phyloP scores from a whole-genome alignment of 1,284 basidiomycete species.

The Cryptococcus maquisensis region DNA sequence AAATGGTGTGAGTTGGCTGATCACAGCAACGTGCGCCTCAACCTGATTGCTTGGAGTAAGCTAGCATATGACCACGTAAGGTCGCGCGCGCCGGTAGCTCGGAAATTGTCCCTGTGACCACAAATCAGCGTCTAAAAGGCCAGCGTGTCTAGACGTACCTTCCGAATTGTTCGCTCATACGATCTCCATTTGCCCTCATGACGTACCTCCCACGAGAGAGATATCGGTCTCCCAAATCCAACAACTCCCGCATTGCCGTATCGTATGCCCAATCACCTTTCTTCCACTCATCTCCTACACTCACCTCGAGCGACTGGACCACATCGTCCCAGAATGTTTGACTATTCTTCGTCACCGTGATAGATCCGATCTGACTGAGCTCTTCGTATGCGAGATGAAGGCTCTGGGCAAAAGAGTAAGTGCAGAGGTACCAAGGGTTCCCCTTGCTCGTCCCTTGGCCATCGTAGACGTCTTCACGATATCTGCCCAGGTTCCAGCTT shows the following conservation, averaged over 20 bases:
- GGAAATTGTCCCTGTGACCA: conserved; percentile 21
- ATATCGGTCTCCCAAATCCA: conserved; percentile 41
- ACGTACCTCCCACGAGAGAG: conserved; percentile 31
- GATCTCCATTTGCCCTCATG: conserved; percentile 24
- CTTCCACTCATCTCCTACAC: conserved; percentile 1
- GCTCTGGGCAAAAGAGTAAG: conserved; percentile 47
- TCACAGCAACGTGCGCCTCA: conserved; percentile 5
- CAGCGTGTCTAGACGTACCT: conserved; percentile 24
- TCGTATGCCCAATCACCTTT: conserved; percentile 13
- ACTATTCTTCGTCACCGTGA: conserved; percentile 25
- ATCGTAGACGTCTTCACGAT: conserved; percentile 51
- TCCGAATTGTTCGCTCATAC: conserved; percentile 50
- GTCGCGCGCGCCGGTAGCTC: conserved; percentile 42
- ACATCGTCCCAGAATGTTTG: conserved; percentile 43
- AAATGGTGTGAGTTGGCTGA: not conserved
- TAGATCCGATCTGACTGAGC: conserved; percentile 18
- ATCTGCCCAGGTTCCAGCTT: conserved; percentile 50
- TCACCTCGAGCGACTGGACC: conserved; percentile 2
- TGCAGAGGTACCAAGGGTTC: conserved; percentile 52
- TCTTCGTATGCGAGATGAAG: conserved; percentile 36
- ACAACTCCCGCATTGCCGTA: conserved; percentile 24
- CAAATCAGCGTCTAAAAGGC: not conserved
- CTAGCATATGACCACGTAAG: conserved; percentile 50
- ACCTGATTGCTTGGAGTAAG: conserved; percentile 32
- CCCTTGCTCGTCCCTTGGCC: conserved; percentile 42